These are phyloP conservation scores for Fraxinus sp. DNA, from an alignment of 305 asterid genomes.

Conservation along the genomic window DNA sequence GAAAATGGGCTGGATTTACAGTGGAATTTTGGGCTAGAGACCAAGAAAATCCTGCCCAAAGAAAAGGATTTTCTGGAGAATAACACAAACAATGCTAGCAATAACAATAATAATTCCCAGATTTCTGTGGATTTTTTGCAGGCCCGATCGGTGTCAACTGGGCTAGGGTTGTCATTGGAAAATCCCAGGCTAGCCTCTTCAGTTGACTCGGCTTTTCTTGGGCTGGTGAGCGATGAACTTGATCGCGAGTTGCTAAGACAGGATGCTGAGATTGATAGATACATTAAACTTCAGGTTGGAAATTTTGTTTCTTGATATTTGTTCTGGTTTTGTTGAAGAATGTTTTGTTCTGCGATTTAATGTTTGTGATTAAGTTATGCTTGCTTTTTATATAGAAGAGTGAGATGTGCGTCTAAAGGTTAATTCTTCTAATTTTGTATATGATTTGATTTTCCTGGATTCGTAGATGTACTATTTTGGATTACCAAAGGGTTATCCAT, in stretches of 20 bases:
- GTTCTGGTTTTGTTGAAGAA: background rate
- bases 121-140: constrained; percentile 72
- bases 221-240: constrained; percentile 65
- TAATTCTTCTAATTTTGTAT: constrained; percentile 12
- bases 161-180: constrained; percentile 87
- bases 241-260: constrained; percentile 78
- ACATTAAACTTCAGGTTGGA: constrained; percentile 70
- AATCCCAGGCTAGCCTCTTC: constrained; percentile 66
- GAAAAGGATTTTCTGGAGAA: constrained; percentile 70
- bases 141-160: constrained; percentile 88
- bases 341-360: background rate
- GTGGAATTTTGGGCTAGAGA: constrained; percentile 64
- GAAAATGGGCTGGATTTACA: constrained; percentile 57
- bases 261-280: constrained; percentile 83
- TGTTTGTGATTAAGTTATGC: background rate
- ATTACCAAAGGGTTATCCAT: background rate
- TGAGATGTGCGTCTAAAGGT: background rate
- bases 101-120: constrained; percentile 65
- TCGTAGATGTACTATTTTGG: background rate
- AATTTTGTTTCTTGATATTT: constrained; percentile 1
- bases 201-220: constrained; percentile 70
- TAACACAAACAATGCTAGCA: constrained; percentile 35
- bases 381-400: background rate
- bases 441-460: background rate
- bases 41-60: constrained; percentile 61